A percentile compares a stretch with the other conserved stretches of the same genome.
These are phyloP conservation scores for Solanum clarkiae DNA, from an alignment of 257 asterid genomes.

Conservation along the genomic window DNA sequence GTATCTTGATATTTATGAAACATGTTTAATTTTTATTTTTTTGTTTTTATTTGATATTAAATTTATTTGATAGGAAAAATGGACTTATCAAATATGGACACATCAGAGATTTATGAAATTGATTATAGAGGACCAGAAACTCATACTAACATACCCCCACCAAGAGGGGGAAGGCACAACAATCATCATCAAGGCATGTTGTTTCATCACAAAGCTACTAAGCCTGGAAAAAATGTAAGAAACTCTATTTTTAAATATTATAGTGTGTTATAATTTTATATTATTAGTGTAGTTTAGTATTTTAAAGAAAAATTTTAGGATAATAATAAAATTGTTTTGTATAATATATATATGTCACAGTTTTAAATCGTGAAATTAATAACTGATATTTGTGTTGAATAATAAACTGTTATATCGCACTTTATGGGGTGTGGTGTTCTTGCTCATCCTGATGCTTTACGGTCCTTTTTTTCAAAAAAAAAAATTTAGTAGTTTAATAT, in stretches of 20 bases:
- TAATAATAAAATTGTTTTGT: not conserved
- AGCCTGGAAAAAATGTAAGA: slow-evolving; percentile 9
- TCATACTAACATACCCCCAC: slow-evolving; percentile 39
- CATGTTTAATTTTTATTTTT: not conserved
- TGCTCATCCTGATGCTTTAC: not conserved
- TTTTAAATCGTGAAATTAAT: not conserved
- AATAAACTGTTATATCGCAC: not conserved
- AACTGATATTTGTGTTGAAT: not conserved
- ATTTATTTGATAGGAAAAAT: not conserved
- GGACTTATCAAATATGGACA: slow-evolving; percentile 4
- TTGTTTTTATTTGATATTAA: not conserved
- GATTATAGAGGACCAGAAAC: slow-evolving; percentile 53
- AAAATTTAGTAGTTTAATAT: not conserved
- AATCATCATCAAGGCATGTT: not conserved
- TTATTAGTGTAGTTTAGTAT: not conserved
- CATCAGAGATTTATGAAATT: slow-evolving; percentile 21
- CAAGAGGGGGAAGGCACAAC: slow-evolving; percentile 12
- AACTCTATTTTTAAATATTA: not conserved
- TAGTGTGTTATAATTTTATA: not conserved
- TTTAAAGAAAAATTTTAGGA: not conserved
- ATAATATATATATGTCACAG: not conserved
- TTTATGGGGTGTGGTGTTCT: not conserved
- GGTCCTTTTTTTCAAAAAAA: too few species aligned
- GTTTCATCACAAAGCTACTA: slow-evolving; percentile 4
- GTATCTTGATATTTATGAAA: not conserved